Evolutionary conservation across 768 basidiomycete species (phyloP), one percentile per base, ranked within the genome.

Genomic region (Boletus subcaerulescens): DNA sequence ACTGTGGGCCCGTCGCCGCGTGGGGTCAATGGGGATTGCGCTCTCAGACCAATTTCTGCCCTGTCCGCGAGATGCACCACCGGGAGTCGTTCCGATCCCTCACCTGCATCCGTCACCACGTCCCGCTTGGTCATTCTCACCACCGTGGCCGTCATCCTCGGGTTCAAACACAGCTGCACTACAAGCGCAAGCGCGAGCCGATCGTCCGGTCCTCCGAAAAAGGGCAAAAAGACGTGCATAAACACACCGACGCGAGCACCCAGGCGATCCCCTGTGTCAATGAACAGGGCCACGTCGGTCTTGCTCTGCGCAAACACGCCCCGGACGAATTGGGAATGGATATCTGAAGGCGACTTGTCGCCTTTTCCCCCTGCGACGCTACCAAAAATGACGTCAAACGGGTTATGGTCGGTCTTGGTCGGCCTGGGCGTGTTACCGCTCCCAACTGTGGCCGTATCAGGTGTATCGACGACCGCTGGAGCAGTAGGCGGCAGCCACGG

Each of bases 181-280:
- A 91, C 87, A 60, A 98, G 84, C 31, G 89, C 84, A 35, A 98
- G 73, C 0, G 93, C 91, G 17, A 93, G 77, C 3, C 96, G 79
- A 66, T 97, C 95, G 68, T 98, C 96, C 0, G 93, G 89, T 0
- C 96, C 96, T 22, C 96, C 96, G 67, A 93, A 90, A 80, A 98
- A 98, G 0, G 93, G 90, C 13, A 97, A 64, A 72, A 93, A 89
- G 14, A 98, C 60, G 65, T 92, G 89, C 63, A 85, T 79, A 10
- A 63, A 69, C 39, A 72, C 72, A 44, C 69, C 68, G 26, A 53
- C 2, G 20, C 45, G 61, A 41, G 59, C 55, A 0, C 64, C 60
- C 32, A 64, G 48, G 10, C 60, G 62, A 49, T 75, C 73, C 36
- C 78, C 79, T 44, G 82, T 79, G 63, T 97, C 93, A 45, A 98